These are phyloP conservation scores for Talaromyces thailandensis DNA, from an alignment of 495 filamentous ascomycete species.

Conservation along the genomic window DNA sequence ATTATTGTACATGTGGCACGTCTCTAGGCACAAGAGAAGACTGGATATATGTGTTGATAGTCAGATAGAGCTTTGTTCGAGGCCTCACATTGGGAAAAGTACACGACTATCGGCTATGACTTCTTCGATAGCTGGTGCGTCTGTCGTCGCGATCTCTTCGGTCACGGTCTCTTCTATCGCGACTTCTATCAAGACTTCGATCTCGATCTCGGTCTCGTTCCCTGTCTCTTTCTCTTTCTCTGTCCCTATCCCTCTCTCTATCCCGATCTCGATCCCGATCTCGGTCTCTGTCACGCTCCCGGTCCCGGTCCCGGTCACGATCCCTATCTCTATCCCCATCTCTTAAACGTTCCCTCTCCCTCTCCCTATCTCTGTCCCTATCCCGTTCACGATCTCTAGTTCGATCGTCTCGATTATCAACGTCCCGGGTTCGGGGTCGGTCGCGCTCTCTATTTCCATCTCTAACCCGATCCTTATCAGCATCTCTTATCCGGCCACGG, in stretches of 20 bases:
- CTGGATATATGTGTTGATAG: background rate
- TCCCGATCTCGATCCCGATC: background rate
- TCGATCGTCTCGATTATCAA: conserved; percentile 6
- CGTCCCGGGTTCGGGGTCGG: background rate
- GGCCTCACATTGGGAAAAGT: background rate
- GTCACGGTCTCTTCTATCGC: conserved; percentile 5
- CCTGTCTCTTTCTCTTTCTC: conserved; percentile 9
- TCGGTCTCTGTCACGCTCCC: background rate
- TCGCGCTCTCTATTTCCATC: conserved; percentile 23
- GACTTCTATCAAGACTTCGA: conserved; percentile 5
- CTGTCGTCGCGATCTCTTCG: conserved; percentile 12
- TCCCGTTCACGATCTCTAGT: conserved; percentile 27
- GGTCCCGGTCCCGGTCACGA: conserved; percentile 4
- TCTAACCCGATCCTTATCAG: conserved; percentile 18
- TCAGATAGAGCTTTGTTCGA: too few relatives aligned
- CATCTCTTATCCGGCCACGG: conserved; percentile 11
- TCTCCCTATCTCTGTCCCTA: conserved; percentile 17
- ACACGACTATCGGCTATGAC: conserved; percentile 8
- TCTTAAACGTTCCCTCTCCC: conserved; percentile 10
- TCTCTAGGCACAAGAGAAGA: background rate
- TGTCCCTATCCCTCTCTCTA: background rate
- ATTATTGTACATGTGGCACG: background rate
- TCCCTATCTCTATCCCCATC: conserved; percentile 8
- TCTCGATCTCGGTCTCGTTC: conserved; percentile 5
- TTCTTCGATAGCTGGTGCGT: conserved; percentile 12